phyloP scores from a whole-genome alignment of 176 grass and related monocot genomes.

The Carex parvula region DNA sequence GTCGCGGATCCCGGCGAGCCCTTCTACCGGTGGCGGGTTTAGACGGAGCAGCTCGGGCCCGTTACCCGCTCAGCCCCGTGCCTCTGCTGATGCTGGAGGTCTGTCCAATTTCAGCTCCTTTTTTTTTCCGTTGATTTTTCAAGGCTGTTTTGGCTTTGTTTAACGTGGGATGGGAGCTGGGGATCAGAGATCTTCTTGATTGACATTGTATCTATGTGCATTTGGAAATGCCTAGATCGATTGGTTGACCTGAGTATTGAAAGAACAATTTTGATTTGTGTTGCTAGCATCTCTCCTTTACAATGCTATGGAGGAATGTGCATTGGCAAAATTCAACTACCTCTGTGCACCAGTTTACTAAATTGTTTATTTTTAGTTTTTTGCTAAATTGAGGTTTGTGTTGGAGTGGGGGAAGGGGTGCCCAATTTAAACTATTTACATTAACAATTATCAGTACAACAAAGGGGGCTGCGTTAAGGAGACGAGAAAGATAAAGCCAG shows the following conservation, averaged over 20 bases:
- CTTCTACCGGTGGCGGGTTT: slow-evolving; percentile 30
- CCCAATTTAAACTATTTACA: background rate
- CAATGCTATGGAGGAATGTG: background rate
- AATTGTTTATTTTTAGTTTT: background rate
- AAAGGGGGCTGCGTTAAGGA: background rate
- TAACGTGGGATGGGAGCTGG: slow-evolving; percentile 3
- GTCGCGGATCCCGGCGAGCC: slow-evolving; percentile 43
- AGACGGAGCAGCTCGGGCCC: slow-evolving; percentile 57
- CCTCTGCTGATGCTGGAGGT: slow-evolving; percentile 68
- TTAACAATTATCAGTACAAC: background rate
- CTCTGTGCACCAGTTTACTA: background rate
- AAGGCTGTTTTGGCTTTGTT: slow-evolving; percentile 38
- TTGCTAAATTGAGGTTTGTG: slow-evolving; percentile 22
- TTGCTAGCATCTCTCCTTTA: background rate
- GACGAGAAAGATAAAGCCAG: slow-evolving; percentile 22
- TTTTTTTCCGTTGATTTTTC: background rate
- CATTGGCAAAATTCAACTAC: background rate
- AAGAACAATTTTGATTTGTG: background rate
- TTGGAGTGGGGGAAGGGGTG: background rate
- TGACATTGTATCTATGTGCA: background rate
- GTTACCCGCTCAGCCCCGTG: slow-evolving; percentile 32
- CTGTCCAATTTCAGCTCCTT: background rate
- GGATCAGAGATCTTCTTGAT: slow-evolving; percentile 28
- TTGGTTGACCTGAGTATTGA: slow-evolving; percentile 2
- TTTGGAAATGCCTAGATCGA: slow-evolving; percentile 3